Evolutionary conservation across 169 alveolate species (phyloP).

Genomic region (Plasmodium relictum): DNA sequence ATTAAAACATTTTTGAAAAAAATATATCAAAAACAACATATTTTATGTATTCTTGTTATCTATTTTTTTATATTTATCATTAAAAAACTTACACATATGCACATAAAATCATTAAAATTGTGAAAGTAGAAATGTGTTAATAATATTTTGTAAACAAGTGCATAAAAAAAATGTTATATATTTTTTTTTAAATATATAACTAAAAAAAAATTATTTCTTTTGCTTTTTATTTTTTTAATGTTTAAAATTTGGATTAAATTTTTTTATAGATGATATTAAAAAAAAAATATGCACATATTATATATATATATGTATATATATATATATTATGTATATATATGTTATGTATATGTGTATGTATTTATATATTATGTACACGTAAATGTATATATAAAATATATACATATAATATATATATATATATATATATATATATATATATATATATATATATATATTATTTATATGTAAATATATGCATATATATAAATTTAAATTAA

Average conservation of each 20-base stretch:
- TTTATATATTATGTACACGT: conserved; percentile 11
- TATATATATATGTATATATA: conserved; percentile 9
- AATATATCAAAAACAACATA: background rate
- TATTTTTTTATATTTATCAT: background rate
- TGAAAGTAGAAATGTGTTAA: conserved; percentile 3
- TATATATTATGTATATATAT: background rate
- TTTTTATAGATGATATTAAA: no score
- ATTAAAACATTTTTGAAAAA: background rate
- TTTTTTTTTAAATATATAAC: conserved; percentile 27
- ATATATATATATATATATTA: background rate
- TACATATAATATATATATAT: conserved; percentile 10
- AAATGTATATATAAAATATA: conserved; percentile 2
- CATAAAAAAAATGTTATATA: conserved; percentile 16
- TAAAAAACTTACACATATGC: conserved; percentile 5
- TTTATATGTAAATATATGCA: conserved; percentile 12
- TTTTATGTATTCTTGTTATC: background rate
- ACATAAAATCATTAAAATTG: conserved; percentile 18
- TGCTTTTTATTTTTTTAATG: background rate
- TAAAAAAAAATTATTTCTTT: conserved; percentile 9
- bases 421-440: background rate
- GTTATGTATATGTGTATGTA: background rate
- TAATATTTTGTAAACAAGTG: conserved; percentile 12
- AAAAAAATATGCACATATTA: no score
- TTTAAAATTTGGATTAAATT: no score
- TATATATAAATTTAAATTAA: conserved; percentile 6